Base-by-base conservation (phyloP, 805 yeast species). In the Schwanniomyces occidentalis region DNA sequence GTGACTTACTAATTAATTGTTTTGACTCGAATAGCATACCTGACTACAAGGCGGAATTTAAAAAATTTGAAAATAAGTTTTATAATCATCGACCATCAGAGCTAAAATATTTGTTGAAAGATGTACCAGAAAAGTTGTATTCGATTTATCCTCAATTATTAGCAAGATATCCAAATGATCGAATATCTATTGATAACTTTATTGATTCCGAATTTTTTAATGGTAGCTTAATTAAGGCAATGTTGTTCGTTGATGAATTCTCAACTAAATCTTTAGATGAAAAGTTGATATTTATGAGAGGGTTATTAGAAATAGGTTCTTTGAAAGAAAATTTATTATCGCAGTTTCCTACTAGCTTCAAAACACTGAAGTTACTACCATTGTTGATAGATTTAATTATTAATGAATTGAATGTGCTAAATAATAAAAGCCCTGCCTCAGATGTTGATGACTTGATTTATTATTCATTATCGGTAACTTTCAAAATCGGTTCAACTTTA, bases 211-310 rank as follows among this genome's bases (percentile, higher is more conserved):
- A 73, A 23, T 85, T 78, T 47, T 91, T 90, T 59, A 85, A 87
- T 60, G 90, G 88, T 44, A 86, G 91, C 33, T 64, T 89, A 32
- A 78, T 91, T 33, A 82, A 84, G 50, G 82, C 95, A 3, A 71
- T 91, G 66, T 78, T 82, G 56, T 82, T 84, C 47, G 58, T 91
- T 28, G 97, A 91, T 52, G 93, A 85, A 37, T 80, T 86, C 42
- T 78, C 89, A 7, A 85, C 95, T 0, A 82, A 85, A 46, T 63
- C 81, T 2, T 64, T 69, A 5, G 72, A 71, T 12, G 97, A 91
- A 38, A 83, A 82, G 48, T 56, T 75, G 16, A 65, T 78, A 1
- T 88, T 88, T 52, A 67, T 90, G 44, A 73, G 74, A 35, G 88
- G 88, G 1, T 65, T 91, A 34, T 58, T 75, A n/a, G 58, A 57